A percentile compares a stretch with the other conserved stretches of the same genome.
Evolutionary conservation across 768 basidiomycete genomes (phyloP).

Genomic region (Polyporus arcularius): DNA sequence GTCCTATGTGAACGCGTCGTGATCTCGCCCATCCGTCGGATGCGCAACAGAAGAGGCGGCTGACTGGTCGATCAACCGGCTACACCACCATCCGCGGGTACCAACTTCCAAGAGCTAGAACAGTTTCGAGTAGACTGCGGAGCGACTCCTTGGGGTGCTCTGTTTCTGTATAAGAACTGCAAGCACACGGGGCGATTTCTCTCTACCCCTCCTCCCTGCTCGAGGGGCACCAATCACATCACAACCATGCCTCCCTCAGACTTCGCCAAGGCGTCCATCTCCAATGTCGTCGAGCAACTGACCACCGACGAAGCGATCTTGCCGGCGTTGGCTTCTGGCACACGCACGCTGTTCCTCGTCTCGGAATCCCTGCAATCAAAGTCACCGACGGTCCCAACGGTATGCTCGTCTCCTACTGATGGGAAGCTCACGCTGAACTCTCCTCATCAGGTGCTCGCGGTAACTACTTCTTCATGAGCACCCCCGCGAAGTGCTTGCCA

Average conservation of each 20-base stretch:
- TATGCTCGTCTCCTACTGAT: conserved; percentile 24
- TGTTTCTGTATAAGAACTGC: too few relatives aligned
- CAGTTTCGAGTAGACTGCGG: too few relatives aligned
- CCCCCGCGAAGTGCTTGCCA: conserved; percentile 79
- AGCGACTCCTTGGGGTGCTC: too few relatives aligned
- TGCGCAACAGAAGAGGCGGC: too few relatives aligned
- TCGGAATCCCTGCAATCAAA: conserved; percentile 74
- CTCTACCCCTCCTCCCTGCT: too few relatives aligned
- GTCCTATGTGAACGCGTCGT: too few relatives aligned
- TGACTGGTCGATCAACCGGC: too few relatives aligned
- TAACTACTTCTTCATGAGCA: conserved; percentile 79
- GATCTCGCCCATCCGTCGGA: too few relatives aligned
- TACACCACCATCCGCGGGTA: conserved; percentile 41
- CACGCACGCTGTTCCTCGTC: conserved; percentile 65
- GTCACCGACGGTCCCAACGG: conserved; percentile 74
- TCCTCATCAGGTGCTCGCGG: conserved; percentile 52
- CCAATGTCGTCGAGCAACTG: conserved; percentile 45
- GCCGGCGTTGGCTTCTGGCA: conserved; percentile 81
- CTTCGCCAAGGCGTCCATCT: conserved; percentile 63
- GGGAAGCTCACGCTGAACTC: not conserved
- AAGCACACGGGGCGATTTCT: conserved; percentile 21
- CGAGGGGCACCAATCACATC: too few relatives aligned
- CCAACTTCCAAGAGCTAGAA: conserved; percentile 25
- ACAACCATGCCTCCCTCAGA: conserved; percentile 67
- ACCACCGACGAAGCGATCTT: conserved; percentile 18